Evolutionary conservation across 306 rosid genomes (phyloP), one percentile per base, ranked within the genome.

Genomic region (Vigna radiata): DNA sequence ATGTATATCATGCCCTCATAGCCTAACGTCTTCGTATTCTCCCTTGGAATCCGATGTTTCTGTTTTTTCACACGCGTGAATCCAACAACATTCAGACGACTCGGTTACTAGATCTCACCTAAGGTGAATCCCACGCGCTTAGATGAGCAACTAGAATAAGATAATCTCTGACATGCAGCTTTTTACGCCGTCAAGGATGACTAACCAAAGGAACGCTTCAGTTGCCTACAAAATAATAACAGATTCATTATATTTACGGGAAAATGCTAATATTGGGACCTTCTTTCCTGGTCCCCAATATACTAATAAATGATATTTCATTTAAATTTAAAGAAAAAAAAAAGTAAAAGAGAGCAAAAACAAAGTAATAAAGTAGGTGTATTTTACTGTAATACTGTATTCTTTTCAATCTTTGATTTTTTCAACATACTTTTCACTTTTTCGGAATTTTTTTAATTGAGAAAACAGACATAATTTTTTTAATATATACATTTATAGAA

Each of bases 161-260:
- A 0, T 1, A 0, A 13, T 21, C 14, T 44, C 50, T 46, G 1
- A 10, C 6, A 6, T 5, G 56, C 41, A 68, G 56, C 23, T 68
- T 68, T 67, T 68, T 46, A 21, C 73, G 73, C 73, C 73, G 73
- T 56, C 73, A 68, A 44, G 23, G 13, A 0, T 68, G 73, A 68
- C 73, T 68, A 6, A 68, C 13, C 23, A 6, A 44, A 46, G 3
- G 21, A 46, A 0, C 2, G 11, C 4, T 44, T 46, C 6, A 3
- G 56, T 46, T 68, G 41, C 23, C 23, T 3, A 12, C 19, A 21
- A 37, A 41, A 7, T 46, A 0, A 13, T 44, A 44, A 68, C 73
- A 21, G 55, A 19, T 44, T 11, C 72, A 8, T 41, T 5, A 43
- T 66, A 66, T 66, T 66, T 19, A 19, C 36, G 7, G 18, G 2